Percentiles rank a stretch among this genome's conserved stretches.
These are phyloP conservation scores for Akanthomyces uredinophilus DNA, from an alignment of 2,329 filamentous ascomycete genomes.

Conservation along the genomic window DNA sequence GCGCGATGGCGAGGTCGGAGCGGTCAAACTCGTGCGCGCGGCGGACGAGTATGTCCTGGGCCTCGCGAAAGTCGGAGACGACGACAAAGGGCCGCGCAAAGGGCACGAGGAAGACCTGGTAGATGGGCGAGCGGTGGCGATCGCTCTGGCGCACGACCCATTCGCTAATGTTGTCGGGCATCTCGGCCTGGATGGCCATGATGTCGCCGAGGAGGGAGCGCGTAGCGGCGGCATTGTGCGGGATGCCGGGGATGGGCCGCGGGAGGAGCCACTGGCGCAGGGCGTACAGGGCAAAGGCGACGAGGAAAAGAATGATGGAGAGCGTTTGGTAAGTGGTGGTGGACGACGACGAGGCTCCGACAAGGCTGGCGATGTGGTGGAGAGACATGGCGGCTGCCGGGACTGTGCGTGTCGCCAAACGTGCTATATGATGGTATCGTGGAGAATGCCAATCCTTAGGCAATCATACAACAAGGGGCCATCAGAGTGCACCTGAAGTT, in stretches of 20 bases:
- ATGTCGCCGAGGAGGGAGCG: conserved; percentile 37
- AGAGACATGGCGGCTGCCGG: not conserved
- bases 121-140: conserved; percentile 35
- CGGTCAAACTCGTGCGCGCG: conserved; percentile 41
- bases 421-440: not conserved
- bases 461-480: not conserved
- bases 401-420: not conserved
- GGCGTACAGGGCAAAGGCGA: not conserved
- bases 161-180: conserved; percentile 9
- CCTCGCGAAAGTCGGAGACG: conserved; percentile 35
- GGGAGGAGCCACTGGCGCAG: conserved; percentile 27
- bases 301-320: not conserved
- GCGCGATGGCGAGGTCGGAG: conserved; percentile 27
- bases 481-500: not conserved
- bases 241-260: conserved; percentile 40
- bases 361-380: not conserved
- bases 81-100: conserved; percentile 39
- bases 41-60: conserved; percentile 40
- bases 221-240: conserved; percentile 35
- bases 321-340: not conserved
- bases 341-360: not conserved
- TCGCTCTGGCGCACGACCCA: conserved; percentile 26
- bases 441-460: not conserved
- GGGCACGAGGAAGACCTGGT: conserved; percentile 43
- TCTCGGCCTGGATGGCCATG: conserved; percentile 20